phyloP scores from a whole-genome alignment of 1,284 basidiomycete species.

The Heterobasidion occidentale region DNA sequence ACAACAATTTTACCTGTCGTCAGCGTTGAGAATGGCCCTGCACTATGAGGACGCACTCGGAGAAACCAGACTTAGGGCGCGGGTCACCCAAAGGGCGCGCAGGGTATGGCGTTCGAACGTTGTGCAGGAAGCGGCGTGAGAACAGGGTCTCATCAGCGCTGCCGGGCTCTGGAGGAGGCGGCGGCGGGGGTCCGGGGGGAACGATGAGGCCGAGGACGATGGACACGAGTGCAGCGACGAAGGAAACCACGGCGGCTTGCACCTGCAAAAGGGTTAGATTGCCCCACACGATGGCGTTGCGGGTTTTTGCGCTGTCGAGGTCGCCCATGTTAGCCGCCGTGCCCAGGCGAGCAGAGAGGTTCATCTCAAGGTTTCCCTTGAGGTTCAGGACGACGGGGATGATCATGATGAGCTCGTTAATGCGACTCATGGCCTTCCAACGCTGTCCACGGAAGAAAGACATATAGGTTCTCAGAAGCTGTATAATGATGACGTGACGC shows the following conservation, averaged over 20 bases:
- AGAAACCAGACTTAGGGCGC: slow-evolving; percentile 33
- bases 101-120: slow-evolving; percentile 2
- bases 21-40: neutral
- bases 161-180: neutral
- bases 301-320: slow-evolving; percentile 65
- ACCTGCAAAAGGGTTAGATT: slow-evolving; percentile 89
- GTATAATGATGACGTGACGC: slow-evolving; percentile 18
- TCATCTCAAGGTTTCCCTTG: slow-evolving; percentile 97
- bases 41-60: slow-evolving; percentile 37
- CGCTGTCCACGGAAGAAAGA: slow-evolving; percentile 25
- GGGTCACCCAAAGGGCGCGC: neutral
- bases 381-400: slow-evolving; percentile 93
- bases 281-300: slow-evolving; percentile 69
- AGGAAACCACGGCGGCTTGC: slow-evolving; percentile 87
- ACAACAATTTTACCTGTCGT: neutral
- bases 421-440: slow-evolving; percentile 84
- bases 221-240: slow-evolving; percentile 76
- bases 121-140: neutral
- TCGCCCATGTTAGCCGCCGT: slow-evolving; percentile 84
- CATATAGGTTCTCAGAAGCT: neutral
- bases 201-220: slow-evolving; percentile 68
- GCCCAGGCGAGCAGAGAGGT: slow-evolving; percentile 71
- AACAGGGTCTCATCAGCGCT: neutral
- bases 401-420: slow-evolving; percentile 96
- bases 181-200: slow-evolving; percentile 20